A percentile compares a stretch with the other conserved stretches of the same genome.
Evolutionary conservation across 2,329 filamentous ascomycete genomes (phyloP).

Genomic region (Phyllosticta paracitricarpa): DNA sequence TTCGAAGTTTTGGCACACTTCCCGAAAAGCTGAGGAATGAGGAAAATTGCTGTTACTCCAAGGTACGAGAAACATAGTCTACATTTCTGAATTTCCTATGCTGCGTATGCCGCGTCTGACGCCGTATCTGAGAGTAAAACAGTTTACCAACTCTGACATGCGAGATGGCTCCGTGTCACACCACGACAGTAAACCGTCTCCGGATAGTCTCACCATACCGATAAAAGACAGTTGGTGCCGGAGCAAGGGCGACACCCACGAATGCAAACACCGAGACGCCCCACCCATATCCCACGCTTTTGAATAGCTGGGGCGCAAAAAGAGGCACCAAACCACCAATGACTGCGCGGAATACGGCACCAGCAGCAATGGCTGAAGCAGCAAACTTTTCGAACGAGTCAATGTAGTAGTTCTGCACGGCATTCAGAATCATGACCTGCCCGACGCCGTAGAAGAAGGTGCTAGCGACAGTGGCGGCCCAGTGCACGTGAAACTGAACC

Average conservation of each 20-base stretch:
- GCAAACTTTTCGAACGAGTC: slow-evolving; percentile 43
- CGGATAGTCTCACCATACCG: slow-evolving; percentile 37
- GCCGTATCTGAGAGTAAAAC: no score
- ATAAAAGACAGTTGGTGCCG: slow-evolving; percentile 41
- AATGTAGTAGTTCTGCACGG: slow-evolving; percentile 46
- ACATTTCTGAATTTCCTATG: no score
- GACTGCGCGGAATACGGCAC: slow-evolving; percentile 37
- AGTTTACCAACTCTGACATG: no score
- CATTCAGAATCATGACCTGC: slow-evolving; percentile 44
- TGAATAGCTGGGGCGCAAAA: slow-evolving; percentile 34
- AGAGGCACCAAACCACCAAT: slow-evolving; percentile 39
- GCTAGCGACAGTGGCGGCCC: slow-evolving; percentile 31
- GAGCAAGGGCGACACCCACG: slow-evolving; percentile 33
- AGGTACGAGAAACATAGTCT: no score
- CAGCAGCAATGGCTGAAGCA: slow-evolving; percentile 41
- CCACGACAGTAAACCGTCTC: slow-evolving; percentile 29
- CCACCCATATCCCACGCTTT: slow-evolving; percentile 40
- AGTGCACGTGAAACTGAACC: slow-evolving; percentile 31
- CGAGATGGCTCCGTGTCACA: slow-evolving; percentile 13
- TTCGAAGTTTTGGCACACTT: no score
- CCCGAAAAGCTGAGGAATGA: no score
- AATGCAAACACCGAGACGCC: slow-evolving; percentile 42
- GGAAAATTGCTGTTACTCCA: no score
- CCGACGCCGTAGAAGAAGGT: slow-evolving; percentile 43
- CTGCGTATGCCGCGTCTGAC: no score